Percentiles rank a stretch among this genome's conserved stretches.
Conservation (phyloP, 805 yeast species). For the Spathaspora gorwiae region DNA sequence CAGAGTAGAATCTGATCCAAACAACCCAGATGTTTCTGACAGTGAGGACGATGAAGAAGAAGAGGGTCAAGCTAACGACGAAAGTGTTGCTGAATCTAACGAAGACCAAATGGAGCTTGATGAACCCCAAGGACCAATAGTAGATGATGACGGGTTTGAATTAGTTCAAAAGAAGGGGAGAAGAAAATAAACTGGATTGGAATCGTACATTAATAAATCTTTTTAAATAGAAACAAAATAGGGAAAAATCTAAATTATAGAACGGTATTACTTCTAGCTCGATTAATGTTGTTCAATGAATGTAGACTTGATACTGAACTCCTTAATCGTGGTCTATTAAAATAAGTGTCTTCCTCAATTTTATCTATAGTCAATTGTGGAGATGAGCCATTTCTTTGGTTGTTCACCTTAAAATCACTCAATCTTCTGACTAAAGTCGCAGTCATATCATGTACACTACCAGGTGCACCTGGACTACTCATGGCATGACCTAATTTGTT, state of each 20-base stretch:
- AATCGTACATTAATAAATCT: too few species aligned
- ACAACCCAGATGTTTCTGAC: constrained; percentile 53
- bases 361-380: neutral
- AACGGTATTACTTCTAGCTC: constrained; percentile 30
- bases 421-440: constrained; percentile 47
- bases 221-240: too few species aligned
- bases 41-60: constrained; percentile 44
- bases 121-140: constrained; percentile 49
- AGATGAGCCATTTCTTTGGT: constrained; percentile 10
- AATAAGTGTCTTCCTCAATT: neutral
- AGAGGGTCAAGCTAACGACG: constrained; percentile 41
- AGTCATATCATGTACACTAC: neutral
- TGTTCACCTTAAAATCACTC: constrained; percentile 37
- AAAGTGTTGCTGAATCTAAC: constrained; percentile 17
- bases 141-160: constrained; percentile 95
- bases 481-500: constrained; percentile 3
- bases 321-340: constrained; percentile 3
- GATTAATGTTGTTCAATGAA: constrained; percentile 36
- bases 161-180: constrained; percentile 68
- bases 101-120: constrained; percentile 32
- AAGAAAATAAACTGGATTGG: constrained; percentile 18
- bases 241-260: constrained; percentile 31
- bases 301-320: constrained; percentile 36
- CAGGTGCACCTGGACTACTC: neutral
- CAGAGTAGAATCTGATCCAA: constrained; percentile 53